Evolutionary conservation across 495 filamentous ascomycete species (phyloP).

Genomic region (Venustampulla echinocandica): DNA sequence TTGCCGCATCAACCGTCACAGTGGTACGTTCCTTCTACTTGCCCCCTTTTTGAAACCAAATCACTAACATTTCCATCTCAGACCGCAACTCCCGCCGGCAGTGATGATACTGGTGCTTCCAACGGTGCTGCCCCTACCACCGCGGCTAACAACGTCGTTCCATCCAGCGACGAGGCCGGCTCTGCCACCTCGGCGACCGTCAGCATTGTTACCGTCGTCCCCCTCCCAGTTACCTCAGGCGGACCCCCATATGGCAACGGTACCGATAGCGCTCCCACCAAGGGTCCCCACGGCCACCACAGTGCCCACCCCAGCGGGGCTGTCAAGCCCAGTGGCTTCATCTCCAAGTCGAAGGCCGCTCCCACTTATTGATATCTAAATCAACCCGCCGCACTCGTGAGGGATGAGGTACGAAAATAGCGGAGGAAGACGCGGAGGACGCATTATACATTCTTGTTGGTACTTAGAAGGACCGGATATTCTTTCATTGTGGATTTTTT

Average conservation of each 20-base stretch:
- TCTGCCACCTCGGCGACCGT: constrained; percentile 11
- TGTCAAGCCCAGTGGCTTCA: constrained; percentile 29
- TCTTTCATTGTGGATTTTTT: constrained; percentile 1
- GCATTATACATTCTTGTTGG: constrained; percentile 1
- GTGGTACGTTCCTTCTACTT: constrained; percentile 29
- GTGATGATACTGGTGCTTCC: constrained; percentile 6
- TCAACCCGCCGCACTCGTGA: background rate
- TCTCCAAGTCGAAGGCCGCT: constrained; percentile 22
- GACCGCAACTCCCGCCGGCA: constrained; percentile 16
- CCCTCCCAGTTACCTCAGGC: constrained; percentile 18
- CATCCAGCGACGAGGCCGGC: constrained; percentile 5
- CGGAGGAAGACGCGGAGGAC: background rate
- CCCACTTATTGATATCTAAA: background rate
- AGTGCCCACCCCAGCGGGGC: constrained; percentile 25
- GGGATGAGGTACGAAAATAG: background rate
- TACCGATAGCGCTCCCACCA: constrained; percentile 25
- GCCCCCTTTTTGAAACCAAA: constrained; percentile 5
- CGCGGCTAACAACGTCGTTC: background rate
- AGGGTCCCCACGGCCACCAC: too few relatives aligned
- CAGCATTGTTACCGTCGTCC: constrained; percentile 21
- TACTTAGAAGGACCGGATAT: constrained; percentile 1
- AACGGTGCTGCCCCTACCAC: background rate
- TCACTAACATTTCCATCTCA: constrained; percentile 14
- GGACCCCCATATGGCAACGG: constrained; percentile 29
- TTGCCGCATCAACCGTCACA: constrained; percentile 29